Evolutionary conservation across 495 filamentous ascomycete genomes (phyloP).

Genomic region (Aspergillus affinis): DNA sequence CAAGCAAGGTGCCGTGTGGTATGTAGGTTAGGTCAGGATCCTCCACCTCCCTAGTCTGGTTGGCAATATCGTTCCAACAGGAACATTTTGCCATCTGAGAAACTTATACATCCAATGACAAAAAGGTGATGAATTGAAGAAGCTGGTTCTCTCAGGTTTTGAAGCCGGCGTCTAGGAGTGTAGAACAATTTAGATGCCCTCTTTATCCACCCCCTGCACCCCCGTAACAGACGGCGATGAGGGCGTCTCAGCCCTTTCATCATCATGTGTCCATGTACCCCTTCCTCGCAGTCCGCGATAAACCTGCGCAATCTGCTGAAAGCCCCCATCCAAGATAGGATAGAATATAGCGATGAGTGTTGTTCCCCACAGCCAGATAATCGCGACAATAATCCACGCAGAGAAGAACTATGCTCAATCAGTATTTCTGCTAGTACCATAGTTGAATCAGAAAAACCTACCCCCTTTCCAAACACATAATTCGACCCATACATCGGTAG

Average conservation of each 20-base stretch:
- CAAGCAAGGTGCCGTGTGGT: too few relatives aligned
- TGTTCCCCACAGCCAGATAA: constrained; percentile 67
- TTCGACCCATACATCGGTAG: constrained; percentile 11
- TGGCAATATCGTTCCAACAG: too few relatives aligned
- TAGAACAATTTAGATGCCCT: neutral
- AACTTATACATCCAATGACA: too few relatives aligned
- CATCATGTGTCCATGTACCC: neutral
- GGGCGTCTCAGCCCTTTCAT: neutral
- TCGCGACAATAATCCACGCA: constrained; percentile 73
- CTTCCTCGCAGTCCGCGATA: constrained; percentile 17
- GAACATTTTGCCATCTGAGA: too few relatives aligned
- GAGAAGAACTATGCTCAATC: constrained; percentile 59
- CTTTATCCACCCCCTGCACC: neutral
- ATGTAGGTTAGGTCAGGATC: too few relatives aligned
- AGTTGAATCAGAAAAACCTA: neutral
- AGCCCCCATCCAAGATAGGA: constrained; percentile 36
- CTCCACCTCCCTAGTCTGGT: too few relatives aligned
- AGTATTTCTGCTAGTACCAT: neutral
- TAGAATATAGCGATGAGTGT: constrained; percentile 37
- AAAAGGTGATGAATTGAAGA: too few relatives aligned
- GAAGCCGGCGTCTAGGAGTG: too few relatives aligned
- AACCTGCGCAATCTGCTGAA: constrained; percentile 29
- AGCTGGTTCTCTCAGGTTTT: too few relatives aligned
- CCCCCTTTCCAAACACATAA: constrained; percentile 10
- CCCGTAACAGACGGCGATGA: neutral